A percentile compares a stretch with the other conserved stretches of the same genome.
These are phyloP conservation scores for Saccharomyces mikatae DNA, from an alignment of 805 yeast species.

Conservation along the genomic window DNA sequence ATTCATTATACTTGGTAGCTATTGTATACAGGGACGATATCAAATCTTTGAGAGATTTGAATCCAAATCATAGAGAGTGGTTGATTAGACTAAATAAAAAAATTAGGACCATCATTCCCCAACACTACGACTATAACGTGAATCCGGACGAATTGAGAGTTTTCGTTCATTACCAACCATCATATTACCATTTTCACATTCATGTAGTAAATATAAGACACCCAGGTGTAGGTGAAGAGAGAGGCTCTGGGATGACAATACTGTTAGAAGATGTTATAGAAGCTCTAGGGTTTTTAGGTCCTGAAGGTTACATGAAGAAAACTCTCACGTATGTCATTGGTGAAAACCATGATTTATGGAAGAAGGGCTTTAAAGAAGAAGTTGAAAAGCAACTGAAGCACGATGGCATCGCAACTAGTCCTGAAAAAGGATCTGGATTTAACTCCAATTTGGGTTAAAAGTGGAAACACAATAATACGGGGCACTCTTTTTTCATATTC, in stretches of 20 bases:
- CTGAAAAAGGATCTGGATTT: neutral
- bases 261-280: constrained; percentile 77
- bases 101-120: constrained; percentile 41
- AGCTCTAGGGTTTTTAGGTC: constrained; percentile 45
- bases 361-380: constrained; percentile 26
- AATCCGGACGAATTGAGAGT: constrained; percentile 54
- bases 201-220: constrained; percentile 75
- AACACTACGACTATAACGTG: constrained; percentile 38
- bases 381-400: constrained; percentile 18
- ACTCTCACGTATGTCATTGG: constrained; percentile 63
- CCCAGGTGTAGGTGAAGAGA: constrained; percentile 59
- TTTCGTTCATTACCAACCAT: constrained; percentile 90
- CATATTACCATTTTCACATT: constrained; percentile 90
- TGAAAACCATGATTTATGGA: constrained; percentile 74
- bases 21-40: constrained; percentile 65
- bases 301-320: constrained; percentile 48
- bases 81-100: constrained; percentile 40
- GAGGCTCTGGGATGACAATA: constrained; percentile 72
- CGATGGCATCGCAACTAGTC: constrained; percentile 22
- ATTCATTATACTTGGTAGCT: constrained; percentile 67
- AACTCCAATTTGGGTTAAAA: neutral
- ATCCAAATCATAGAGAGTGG: constrained; percentile 48
- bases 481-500: neutral
- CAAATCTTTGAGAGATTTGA: constrained; percentile 68
- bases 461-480: neutral